Conservation (phyloP, 2,329 filamentous ascomycete species). For the Trichoderma endophyticum region DNA sequence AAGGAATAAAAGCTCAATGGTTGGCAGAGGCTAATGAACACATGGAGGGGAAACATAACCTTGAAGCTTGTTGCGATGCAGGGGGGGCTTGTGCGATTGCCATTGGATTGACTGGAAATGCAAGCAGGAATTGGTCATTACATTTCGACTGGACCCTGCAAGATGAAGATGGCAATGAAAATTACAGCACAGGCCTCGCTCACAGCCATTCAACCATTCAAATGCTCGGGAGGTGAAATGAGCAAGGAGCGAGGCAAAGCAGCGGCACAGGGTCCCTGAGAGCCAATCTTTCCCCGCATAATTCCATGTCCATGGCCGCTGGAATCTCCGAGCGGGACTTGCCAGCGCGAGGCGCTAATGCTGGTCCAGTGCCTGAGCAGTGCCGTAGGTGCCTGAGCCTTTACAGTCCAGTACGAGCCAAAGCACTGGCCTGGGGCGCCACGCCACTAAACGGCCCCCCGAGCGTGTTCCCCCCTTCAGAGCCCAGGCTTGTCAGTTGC, state of each 20-base stretch:
- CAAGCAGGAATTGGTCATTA: not conserved
- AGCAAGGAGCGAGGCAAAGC: not conserved
- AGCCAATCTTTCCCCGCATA: conserved; percentile 2
- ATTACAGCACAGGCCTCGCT: not conserved
- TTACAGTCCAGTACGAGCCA: not conserved
- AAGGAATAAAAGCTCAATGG: not conserved
- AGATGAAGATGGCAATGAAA: not conserved
- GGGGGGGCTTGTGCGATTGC: not conserved
- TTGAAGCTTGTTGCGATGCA: not conserved
- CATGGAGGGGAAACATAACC: not conserved
- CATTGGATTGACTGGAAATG: not conserved
- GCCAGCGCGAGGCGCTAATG: not conserved
- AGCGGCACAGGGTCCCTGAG: not conserved
- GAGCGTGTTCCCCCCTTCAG: not conserved
- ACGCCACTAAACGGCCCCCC: not conserved
- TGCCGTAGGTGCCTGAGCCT: not conserved
- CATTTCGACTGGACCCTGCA: not conserved
- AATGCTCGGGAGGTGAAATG: not conserved
- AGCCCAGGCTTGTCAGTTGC: not conserved
- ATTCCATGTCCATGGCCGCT: not conserved
- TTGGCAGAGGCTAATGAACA: not conserved
- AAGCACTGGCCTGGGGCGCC: not conserved
- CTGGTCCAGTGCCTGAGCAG: not conserved
- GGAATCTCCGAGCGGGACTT: not conserved
- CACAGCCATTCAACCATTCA: not conserved